These are phyloP conservation scores for Nakazawaea holstii DNA, from an alignment of 805 yeast genomes.

Conservation along the genomic window DNA sequence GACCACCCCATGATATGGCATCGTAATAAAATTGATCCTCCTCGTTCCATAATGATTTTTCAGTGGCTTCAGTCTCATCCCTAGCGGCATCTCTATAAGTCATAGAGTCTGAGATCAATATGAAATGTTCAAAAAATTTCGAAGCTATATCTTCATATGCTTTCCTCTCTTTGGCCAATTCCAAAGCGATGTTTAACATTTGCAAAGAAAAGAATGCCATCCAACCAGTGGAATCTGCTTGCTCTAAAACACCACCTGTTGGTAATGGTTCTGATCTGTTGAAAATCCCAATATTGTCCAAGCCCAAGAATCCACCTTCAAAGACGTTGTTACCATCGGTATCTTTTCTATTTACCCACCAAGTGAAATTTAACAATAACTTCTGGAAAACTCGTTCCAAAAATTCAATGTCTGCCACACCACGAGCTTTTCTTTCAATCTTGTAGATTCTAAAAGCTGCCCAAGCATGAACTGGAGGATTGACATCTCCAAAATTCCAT, in stretches of 20 bases:
- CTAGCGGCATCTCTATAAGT: slow-evolving; percentile 49
- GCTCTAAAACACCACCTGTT: slow-evolving; percentile 85
- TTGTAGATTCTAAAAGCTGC: slow-evolving; percentile 83
- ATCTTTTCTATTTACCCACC: slow-evolving; percentile 97
- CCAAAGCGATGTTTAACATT: slow-evolving; percentile 89
- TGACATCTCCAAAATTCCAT: slow-evolving; percentile 94
- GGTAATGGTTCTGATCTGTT: slow-evolving; percentile 92
- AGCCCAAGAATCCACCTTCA: slow-evolving; percentile 91
- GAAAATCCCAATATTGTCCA: slow-evolving; percentile 89
- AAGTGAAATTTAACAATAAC: slow-evolving; percentile 80
- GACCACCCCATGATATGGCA: slow-evolving; percentile 79
- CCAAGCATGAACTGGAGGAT: slow-evolving; percentile 98
- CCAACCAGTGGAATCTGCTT: slow-evolving; percentile 97
- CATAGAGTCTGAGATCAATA: slow-evolving; percentile 92
- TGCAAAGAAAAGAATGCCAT: slow-evolving; percentile 89
- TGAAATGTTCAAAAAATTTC: slow-evolving; percentile 88
- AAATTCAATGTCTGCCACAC: slow-evolving; percentile 74
- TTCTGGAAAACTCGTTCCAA: slow-evolving; percentile 92
- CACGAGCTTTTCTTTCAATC: slow-evolving; percentile 80
- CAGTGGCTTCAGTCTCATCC: slow-evolving; percentile 37
- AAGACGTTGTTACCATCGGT: slow-evolving; percentile 81
- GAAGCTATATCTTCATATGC: slow-evolving; percentile 93
- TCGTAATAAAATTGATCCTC: slow-evolving; percentile 86
- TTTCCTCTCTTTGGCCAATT: slow-evolving; percentile 76
- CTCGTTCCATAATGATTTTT: slow-evolving; percentile 82